Evolutionary conservation across 768 basidiomycete species (phyloP), one percentile per base, ranked within the genome.

Genomic region (Trametes cinnabarina): DNA sequence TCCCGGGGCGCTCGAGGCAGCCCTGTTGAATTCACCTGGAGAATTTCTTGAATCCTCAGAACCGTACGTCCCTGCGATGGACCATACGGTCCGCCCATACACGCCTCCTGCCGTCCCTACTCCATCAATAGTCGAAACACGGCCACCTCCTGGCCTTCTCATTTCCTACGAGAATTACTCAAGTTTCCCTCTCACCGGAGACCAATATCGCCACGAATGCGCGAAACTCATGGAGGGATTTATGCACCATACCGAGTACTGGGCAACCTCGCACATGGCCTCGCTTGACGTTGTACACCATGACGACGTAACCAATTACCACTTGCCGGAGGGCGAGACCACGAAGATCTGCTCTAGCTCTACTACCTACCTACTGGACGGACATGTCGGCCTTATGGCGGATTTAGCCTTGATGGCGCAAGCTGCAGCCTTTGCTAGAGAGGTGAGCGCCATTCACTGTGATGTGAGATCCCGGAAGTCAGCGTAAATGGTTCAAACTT

Each of bases 341-440:
- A 66, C 63, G 15, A 55, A 46, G n/a, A 59, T 68, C 10, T 89
- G 87, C 71, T 72, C 68, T n/a, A 84, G 79, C 58, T 85, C 84
- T 0, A 81, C 89, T 62, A 89, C 87, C 2, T 90, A 90, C 65
- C 78, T 87, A 80, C 71, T 89, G 47, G 85, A 85, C 64, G 86
- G 86, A 3, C 72, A 78, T 48, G 83, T 85, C 12, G 88, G 87
- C 28, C 72, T 90, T n/a, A 67, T 80, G 20, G 82, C 82, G 37
- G 87, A 90, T 63, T 68, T 90, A 63, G 85, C 83, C 1, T 66
- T 87, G 40, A 77, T 88, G 72, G 84, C 86, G 4, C 87, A 88
- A 69, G 78, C 77, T 40, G 86, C 87, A 5, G 84, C 79, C 3
- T 70, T 88, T 46, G 87, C 88, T 47, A 77, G 82, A 58, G 83